These are phyloP conservation scores for Diplogelasinospora grovesii DNA, from an alignment of 495 filamentous ascomycete species.

Conservation along the genomic window DNA sequence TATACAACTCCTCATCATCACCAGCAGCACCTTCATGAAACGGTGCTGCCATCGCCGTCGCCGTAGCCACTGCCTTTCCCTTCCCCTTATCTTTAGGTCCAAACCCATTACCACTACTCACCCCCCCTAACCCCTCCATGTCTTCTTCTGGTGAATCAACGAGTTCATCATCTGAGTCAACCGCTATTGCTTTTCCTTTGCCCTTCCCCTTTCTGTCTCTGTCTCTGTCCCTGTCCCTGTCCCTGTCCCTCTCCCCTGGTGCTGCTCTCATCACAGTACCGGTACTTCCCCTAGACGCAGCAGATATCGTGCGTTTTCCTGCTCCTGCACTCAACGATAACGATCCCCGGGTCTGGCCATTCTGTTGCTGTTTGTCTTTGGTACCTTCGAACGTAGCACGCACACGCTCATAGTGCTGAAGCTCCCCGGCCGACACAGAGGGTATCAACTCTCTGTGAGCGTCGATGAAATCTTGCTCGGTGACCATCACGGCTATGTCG, in stretches of 20 bases:
- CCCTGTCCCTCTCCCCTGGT: constrained; percentile 53
- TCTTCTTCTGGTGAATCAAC: too few species aligned
- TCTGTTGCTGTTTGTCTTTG: constrained; percentile 25
- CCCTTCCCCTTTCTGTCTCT: background rate
- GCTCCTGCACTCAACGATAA: constrained; percentile 7
- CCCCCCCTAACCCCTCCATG: too few species aligned
- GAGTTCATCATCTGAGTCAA: too few species aligned
- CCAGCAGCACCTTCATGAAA: background rate
- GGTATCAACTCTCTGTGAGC: constrained; percentile 84
- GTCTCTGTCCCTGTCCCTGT: constrained; percentile 45
- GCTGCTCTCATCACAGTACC: background rate
- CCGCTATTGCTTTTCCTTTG: constrained; percentile 1
- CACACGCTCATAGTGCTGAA: constrained; percentile 85
- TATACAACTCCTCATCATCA: constrained; percentile 1
- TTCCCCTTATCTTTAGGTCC: too few species aligned
- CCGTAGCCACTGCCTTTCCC: background rate
- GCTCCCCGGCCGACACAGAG: constrained; percentile 85
- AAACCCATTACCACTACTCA: too few species aligned
- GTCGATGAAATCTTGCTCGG: constrained; percentile 74
- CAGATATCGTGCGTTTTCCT: constrained; percentile 11
- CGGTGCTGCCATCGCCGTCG: background rate
- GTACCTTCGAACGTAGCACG: constrained; percentile 68
- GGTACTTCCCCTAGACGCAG: constrained; percentile 20
- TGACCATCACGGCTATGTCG: constrained; percentile 80
- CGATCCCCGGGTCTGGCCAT: constrained; percentile 31